Evolutionary conservation across 345 rosid species (phyloP).

Genomic region (Stellera chamaejasme): DNA sequence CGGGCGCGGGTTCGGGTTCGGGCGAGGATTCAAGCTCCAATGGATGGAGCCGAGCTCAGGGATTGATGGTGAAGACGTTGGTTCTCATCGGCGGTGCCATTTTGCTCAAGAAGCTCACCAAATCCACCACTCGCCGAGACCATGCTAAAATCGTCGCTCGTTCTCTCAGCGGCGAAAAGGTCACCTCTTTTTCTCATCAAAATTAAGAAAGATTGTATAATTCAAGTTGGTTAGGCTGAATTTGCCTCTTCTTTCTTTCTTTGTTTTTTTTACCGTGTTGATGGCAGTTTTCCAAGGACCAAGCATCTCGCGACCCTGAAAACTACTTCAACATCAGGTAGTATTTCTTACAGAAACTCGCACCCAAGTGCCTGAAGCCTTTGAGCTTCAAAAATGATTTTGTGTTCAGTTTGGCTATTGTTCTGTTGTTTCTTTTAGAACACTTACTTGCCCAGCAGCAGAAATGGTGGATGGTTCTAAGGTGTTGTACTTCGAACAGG

Average conservation of each 20-base stretch:
- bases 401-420: not conserved
- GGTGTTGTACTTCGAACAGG: conserved; percentile 73
- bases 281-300: conserved; percentile 71
- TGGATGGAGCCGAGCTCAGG: conserved; percentile 75
- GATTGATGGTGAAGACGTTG: conserved; percentile 56
- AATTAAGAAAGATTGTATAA: not conserved
- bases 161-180: conserved; percentile 80
- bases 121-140: conserved; percentile 91
- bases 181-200: conserved; percentile 5
- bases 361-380: not conserved
- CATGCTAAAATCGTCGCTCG: conserved; percentile 71
- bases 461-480: conserved; percentile 89
- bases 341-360: conserved; percentile 1
- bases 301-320: conserved; percentile 82
- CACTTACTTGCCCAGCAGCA: conserved; percentile 75
- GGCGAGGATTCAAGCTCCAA: conserved; percentile 46
- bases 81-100: conserved; percentile 72
- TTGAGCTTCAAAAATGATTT: not conserved
- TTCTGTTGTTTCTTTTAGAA: conserved; percentile 33
- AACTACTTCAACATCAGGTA: conserved; percentile 90
- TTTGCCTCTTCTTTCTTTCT: not conserved
- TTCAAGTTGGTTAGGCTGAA: not conserved
- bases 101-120: conserved; percentile 79
- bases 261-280: conserved; percentile 2
- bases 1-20: conserved; percentile 50